phyloP scores from a whole-genome alignment of 306 rosid species.

The Gleditsia sinensis region DNA sequence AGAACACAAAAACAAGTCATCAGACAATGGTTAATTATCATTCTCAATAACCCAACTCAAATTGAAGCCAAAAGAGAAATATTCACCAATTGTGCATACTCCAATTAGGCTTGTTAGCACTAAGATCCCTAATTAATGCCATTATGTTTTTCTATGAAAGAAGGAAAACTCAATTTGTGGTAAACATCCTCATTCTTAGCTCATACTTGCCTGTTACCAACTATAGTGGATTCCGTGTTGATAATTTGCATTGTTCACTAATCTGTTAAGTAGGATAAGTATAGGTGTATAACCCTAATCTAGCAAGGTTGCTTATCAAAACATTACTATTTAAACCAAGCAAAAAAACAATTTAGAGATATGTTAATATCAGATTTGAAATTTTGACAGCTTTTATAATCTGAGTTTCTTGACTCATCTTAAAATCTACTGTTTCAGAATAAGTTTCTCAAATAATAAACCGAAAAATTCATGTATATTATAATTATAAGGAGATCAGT shows the following conservation, averaged over 20 bases:
- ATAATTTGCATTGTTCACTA: neutral
- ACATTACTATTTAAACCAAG: neutral
- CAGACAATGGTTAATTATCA: neutral
- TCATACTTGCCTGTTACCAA: neutral
- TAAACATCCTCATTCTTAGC: neutral
- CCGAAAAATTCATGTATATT: neutral
- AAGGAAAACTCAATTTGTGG: no score
- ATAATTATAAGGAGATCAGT: neutral
- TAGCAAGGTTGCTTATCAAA: slow-evolving; percentile 7
- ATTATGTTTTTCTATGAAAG: no score
- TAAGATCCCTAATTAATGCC: no score
- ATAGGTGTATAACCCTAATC: neutral
- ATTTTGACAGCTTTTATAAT: slow-evolving; percentile 18
- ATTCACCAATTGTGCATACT: slow-evolving; percentile 1
- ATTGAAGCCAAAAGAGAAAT: slow-evolving; percentile 14
- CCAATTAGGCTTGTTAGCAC: no score
- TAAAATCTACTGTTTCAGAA: neutral
- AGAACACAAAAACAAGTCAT: slow-evolving; percentile 20
- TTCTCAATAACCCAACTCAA: slow-evolving; percentile 4
- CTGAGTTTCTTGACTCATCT: slow-evolving; percentile 2
- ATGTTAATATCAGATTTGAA: slow-evolving; percentile 17
- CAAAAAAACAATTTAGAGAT: neutral
- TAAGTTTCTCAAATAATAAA: slow-evolving; percentile 24
- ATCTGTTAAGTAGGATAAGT: neutral
- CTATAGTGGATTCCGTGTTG: neutral